phyloP scores from a whole-genome alignment of 176 grass and related monocot genomes.

The Neostapfia colusana region DNA sequence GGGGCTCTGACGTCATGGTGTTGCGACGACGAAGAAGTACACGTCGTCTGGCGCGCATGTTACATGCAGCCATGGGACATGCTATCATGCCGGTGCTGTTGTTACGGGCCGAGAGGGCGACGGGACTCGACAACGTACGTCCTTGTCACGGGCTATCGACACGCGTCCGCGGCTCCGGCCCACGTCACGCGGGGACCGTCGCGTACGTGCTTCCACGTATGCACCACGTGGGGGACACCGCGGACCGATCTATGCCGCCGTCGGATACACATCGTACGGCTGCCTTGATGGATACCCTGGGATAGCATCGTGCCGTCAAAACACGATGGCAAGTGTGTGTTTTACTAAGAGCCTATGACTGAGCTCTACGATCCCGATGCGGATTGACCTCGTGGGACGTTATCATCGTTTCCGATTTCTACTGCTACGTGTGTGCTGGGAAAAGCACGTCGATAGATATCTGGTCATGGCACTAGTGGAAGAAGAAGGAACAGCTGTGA shows the following conservation, averaged over 20 bases:
- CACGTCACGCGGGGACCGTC: background rate
- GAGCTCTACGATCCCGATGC: conserved; percentile 48
- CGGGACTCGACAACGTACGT: background rate
- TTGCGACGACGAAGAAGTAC: background rate
- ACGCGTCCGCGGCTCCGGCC: background rate
- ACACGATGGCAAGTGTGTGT: background rate
- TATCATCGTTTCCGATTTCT: too few relatives aligned
- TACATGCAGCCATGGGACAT: background rate
- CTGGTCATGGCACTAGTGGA: background rate
- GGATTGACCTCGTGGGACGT: conserved; percentile 29
- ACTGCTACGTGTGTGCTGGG: too few relatives aligned
- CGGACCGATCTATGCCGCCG: background rate
- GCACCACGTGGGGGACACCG: conserved; percentile 22
- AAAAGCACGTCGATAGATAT: background rate
- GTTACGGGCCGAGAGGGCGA: background rate
- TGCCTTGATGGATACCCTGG: background rate
- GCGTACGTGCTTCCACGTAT: conserved; percentile 23
- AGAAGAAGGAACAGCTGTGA: conserved; percentile 7
- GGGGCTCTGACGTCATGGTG: background rate
- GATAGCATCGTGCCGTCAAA: background rate
- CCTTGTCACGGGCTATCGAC: background rate
- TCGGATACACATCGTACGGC: conserved; percentile 5
- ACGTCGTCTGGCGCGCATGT: background rate
- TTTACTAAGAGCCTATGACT: background rate
- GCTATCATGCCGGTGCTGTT: background rate